A percentile compares a stretch with the other conserved stretches of the same genome.
Conservation (phyloP, 352 stramenopile genomes). For the Phytophthora crassamura region DNA sequence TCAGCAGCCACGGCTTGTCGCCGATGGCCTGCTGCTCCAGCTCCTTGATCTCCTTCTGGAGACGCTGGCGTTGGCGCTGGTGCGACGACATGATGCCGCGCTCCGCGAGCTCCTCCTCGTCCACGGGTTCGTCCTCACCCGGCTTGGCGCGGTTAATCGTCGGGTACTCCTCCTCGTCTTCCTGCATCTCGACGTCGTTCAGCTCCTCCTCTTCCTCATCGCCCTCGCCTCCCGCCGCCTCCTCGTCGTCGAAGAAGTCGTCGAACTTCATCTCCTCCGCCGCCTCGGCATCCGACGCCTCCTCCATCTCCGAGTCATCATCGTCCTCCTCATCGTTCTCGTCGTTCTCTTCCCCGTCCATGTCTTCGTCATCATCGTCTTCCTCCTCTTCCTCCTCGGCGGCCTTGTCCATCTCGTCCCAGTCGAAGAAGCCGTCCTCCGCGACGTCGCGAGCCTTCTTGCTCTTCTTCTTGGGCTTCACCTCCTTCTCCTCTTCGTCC, state of each 20-base stretch:
- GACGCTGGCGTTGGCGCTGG: conserved; percentile 65
- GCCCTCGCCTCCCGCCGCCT: conserved; percentile 50
- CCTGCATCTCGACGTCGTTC: conserved; percentile 54
- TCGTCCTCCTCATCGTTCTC: conserved; percentile 55
- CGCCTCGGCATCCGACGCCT: conserved; percentile 58
- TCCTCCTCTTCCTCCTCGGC: conserved; percentile 75
- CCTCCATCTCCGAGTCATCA: conserved; percentile 59
- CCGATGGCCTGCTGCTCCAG: conserved; percentile 90
- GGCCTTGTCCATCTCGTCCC: conserved; percentile 89
- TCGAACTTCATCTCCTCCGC: conserved; percentile 65
- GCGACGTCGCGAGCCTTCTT: conserved; percentile 74
- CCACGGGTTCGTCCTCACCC: conserved; percentile 63
- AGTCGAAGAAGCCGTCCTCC: conserved; percentile 88
- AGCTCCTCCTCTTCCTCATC: conserved; percentile 59
- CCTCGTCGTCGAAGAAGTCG: conserved; percentile 66
- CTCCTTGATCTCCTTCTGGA: conserved; percentile 87
- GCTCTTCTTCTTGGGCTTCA: conserved; percentile 46
- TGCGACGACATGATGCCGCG: conserved; percentile 85
- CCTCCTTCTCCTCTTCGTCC: conserved; percentile 41
- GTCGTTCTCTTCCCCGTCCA: conserved; percentile 40
- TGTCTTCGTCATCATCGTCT: conserved; percentile 34
- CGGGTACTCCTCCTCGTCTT: conserved; percentile 63
- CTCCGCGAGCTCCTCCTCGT: conserved; percentile 78
- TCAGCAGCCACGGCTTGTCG: conserved; percentile 95
- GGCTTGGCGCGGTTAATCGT: conserved; percentile 56